Evolutionary conservation across 2,329 filamentous ascomycete species (phyloP).

Genomic region (Phyllosticta citriasiana): DNA sequence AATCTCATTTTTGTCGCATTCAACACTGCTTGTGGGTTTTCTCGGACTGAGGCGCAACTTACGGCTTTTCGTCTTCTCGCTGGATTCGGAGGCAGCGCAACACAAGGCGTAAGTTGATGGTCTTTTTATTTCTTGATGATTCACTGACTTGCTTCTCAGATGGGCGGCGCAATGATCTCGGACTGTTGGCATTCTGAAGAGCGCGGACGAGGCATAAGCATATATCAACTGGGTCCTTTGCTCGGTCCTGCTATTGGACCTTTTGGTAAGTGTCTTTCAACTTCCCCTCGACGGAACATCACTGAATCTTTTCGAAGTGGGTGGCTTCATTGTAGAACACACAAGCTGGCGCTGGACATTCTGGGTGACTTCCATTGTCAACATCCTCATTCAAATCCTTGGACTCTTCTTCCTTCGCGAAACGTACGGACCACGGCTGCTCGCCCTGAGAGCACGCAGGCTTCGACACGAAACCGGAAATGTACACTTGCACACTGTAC

Average conservation of each 20-base stretch:
- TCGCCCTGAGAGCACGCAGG: constrained; percentile 44
- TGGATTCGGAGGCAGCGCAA: constrained; percentile 29
- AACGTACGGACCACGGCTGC: constrained; percentile 34
- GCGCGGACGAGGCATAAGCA: constrained; percentile 51
- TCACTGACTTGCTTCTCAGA: background rate
- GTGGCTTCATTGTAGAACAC: constrained; percentile 34
- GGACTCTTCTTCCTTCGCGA: constrained; percentile 36
- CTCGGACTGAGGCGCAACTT: constrained; percentile 23
- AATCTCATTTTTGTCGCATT: constrained; percentile 27
- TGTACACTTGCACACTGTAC: constrained; percentile 46
- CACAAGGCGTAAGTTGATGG: constrained; percentile 25
- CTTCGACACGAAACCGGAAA: constrained; percentile 52
- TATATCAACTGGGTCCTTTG: constrained; percentile 54
- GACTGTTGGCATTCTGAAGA: constrained; percentile 53
- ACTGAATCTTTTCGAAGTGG: constrained; percentile 31
- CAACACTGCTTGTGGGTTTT: constrained; percentile 32
- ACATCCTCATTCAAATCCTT: constrained; percentile 29
- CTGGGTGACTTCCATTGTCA: constrained; percentile 37
- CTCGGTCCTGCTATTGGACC: constrained; percentile 58
- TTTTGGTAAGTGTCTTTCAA: constrained; percentile 29
- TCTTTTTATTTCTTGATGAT: background rate
- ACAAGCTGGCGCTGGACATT: constrained; percentile 41
- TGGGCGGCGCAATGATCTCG: constrained; percentile 25
- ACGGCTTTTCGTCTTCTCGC: constrained; percentile 28
- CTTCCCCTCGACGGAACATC: too few relatives aligned